Evolutionary conservation across 2,329 filamentous ascomycete genomes (phyloP), one percentile per base, ranked within the genome.

Genomic region (Salinomyces thailandicus): DNA sequence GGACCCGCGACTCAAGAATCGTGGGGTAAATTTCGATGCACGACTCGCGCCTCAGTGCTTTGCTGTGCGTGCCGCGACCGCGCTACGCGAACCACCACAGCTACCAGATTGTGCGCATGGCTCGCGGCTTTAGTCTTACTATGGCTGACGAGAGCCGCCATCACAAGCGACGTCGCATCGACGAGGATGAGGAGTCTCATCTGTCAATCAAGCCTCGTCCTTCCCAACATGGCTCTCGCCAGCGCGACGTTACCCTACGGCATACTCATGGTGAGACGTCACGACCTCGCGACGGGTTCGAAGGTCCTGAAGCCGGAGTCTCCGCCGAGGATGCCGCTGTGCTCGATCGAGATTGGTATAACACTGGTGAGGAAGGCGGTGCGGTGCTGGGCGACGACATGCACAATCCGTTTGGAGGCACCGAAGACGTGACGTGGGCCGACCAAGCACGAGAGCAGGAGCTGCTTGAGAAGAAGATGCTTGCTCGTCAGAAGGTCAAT

Each of bases 331-430:
- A 93, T 45, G 73, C 77, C 13, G 73, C 73, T 44, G 83, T 79
- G 7, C 68, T 94, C 37, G 87, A 95, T 56, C 77, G 87, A 43
- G 87, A 94, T 60, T 95, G 87, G 87, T 95, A 95, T 53, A 79
- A 77, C 15, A 84, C 83, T 32, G 86, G 93, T 53, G 86, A 94
- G 57, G 77, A 80, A 39, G 83, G 80, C 17, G 43, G 50, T 7
- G 83, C 93, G 53, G 81, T 80, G 0, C 84, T 94, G 52, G 87
- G 86, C 46, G 87, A 94, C 55, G 87, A 95, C 45, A 72, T 78
- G n/a, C 86, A 94, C 60, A 93, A 94, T 54, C 87, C 86, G 0
- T 94, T 94, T 53, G 85, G 83, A 7, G 77, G 77, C 1, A 80
- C 80, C 41, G 82, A 79, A 38, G 72, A 75, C 45, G 46, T 44